Conservation (phyloP, 257 asterid genomes). For the Fraxinus americana region DNA sequence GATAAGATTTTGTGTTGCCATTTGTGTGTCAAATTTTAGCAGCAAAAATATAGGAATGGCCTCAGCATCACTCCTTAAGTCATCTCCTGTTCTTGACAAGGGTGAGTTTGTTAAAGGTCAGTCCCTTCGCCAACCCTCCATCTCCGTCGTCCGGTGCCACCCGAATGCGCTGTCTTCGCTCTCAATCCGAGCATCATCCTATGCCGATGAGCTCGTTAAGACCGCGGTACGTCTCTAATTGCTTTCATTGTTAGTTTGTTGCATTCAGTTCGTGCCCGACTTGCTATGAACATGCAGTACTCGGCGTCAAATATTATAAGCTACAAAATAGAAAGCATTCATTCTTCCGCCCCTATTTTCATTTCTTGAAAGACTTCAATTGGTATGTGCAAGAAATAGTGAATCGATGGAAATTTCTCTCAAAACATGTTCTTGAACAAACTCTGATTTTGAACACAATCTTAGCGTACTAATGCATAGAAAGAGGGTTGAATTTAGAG, state of each 20-base stretch:
- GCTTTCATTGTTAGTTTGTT: not conserved
- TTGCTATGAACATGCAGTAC: not conserved
- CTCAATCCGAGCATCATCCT: slow-evolving; percentile 71
- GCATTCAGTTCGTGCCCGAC: not conserved
- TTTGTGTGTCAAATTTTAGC: not conserved
- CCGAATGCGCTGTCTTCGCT: slow-evolving; percentile 47
- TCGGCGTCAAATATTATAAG: not conserved
- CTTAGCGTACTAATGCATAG: not conserved
- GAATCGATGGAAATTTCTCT: too few relatives aligned
- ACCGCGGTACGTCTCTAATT: slow-evolving; percentile 61
- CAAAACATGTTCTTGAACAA: too few relatives aligned
- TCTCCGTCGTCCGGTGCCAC: slow-evolving; percentile 51
- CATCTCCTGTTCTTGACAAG: slow-evolving; percentile 73
- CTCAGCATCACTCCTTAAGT: slow-evolving; percentile 82
- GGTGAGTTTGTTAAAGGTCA: slow-evolving; percentile 82
- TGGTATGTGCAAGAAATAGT: too few relatives aligned
- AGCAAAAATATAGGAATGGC: slow-evolving; percentile 55
- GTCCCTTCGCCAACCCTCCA: slow-evolving; percentile 60
- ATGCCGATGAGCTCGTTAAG: slow-evolving; percentile 86
- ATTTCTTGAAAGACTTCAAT: too few relatives aligned
- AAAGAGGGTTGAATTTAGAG: not conserved
- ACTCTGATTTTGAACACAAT: not conserved
- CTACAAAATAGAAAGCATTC: too few relatives aligned
- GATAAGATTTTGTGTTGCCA: slow-evolving; percentile 51
- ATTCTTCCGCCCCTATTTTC: too few relatives aligned